Conservation (phyloP, 352 stramenopile genomes). For the Saprolegnia diclina region DNA sequence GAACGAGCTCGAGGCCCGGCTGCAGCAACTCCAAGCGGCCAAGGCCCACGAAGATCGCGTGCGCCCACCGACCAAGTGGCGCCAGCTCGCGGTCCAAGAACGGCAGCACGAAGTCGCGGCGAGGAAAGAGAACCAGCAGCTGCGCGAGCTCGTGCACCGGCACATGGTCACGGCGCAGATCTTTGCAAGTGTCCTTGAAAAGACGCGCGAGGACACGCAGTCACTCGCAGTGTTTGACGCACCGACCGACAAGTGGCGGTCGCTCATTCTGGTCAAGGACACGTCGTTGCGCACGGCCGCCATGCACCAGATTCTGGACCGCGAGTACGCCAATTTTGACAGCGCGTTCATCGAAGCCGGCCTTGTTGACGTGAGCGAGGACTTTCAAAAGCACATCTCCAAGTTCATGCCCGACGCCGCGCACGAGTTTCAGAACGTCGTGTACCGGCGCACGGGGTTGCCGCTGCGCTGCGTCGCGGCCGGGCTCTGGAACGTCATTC, state of each 20-base stretch:
- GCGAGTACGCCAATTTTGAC: background rate
- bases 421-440: constrained; percentile 6
- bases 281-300: background rate
- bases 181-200: constrained; percentile 3
- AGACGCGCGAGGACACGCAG: background rate
- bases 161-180: constrained; percentile 10
- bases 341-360: constrained; percentile 8
- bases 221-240: background rate
- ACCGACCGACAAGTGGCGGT: background rate
- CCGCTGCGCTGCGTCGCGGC: background rate
- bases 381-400: constrained; percentile 8
- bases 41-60: background rate
- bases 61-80: constrained; percentile 4
- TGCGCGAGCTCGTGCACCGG: background rate
- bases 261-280: background rate
- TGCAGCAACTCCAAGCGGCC: background rate
- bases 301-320: constrained; percentile 4
- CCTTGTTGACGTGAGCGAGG: background rate
- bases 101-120: constrained; percentile 10
- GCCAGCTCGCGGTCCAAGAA: background rate
- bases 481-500: background rate
- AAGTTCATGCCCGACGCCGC: constrained; percentile 7
- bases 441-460: constrained; percentile 2
- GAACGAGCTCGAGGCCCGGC: background rate
- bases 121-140: background rate